A percentile compares a stretch with the other conserved stretches of the same genome.
phyloP scores from a whole-genome alignment of 2,329 filamentous ascomycete genomes.

The Hypoxylon sp. region DNA sequence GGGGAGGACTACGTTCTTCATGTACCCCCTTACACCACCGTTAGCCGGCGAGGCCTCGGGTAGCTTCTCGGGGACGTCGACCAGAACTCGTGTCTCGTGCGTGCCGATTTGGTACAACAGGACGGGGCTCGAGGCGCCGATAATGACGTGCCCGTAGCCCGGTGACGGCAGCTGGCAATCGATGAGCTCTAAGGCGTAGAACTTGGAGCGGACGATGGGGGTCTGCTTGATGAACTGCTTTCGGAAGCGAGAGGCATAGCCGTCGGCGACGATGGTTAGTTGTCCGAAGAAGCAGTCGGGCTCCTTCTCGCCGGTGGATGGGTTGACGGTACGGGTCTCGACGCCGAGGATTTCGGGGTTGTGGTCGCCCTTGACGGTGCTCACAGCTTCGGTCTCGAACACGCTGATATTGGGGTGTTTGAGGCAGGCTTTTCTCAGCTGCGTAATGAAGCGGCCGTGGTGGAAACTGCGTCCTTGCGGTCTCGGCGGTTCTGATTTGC shows the following conservation, averaged over 20 bases:
- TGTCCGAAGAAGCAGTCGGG: conserved; percentile 87
- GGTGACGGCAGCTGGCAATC: conserved; percentile 83
- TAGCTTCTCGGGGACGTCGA: conserved; percentile 85
- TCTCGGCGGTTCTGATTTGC: conserved; percentile 52
- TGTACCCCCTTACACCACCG: conserved; percentile 88
- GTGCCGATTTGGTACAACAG: conserved; percentile 97
- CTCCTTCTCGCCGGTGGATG: conserved; percentile 66
- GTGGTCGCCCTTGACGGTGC: conserved; percentile 77
- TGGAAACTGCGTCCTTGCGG: conserved; percentile 88
- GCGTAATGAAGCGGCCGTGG: conserved; percentile 91
- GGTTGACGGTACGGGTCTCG: conserved; percentile 74
- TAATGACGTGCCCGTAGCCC: conserved; percentile 87
- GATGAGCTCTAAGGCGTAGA: conserved; percentile 93
- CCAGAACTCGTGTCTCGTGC: conserved; percentile 89
- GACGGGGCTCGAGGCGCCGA: conserved; percentile 80
- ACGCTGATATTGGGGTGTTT: conserved; percentile 86
- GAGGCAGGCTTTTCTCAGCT: conserved; percentile 80
- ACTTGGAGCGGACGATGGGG: conserved; percentile 83
- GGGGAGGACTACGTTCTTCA: conserved; percentile 83
- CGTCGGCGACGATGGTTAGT: conserved; percentile 90
- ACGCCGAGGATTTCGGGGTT: conserved; percentile 85
- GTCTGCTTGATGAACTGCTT: conserved; percentile 77
- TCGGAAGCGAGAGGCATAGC: conserved; percentile 92
- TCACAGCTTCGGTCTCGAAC: conserved; percentile 87
- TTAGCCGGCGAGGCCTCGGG: conserved; percentile 78